Evolutionary conservation across 768 basidiomycete genomes (phyloP), one percentile per base, ranked within the genome.

Genomic region (Auriculariales sp.): DNA sequence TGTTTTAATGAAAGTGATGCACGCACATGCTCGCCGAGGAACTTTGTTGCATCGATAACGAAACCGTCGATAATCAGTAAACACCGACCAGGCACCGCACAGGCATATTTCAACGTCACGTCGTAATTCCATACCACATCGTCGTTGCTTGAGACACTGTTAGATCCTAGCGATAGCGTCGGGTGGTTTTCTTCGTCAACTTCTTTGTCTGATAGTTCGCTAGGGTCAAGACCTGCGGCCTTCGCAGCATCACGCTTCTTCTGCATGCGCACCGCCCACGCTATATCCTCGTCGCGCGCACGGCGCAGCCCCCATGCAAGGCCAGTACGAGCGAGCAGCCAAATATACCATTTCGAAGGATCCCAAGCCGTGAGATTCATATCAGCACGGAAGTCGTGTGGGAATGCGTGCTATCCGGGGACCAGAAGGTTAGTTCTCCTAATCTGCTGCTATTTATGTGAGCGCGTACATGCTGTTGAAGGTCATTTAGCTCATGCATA

Each of bases 281-380:
- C 56, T 34, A 80, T 61, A 54, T 82, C 81, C 4, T 67, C 60
- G 9, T 67, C 54, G 14, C 68, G 64, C 0, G 75, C 79, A 12
- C 70, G 66, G 2, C 77, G 71, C 12, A 83, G 64, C 31, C 69
- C 64, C 4, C 60, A 64, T 1, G 66, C 74, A 0, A 78, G 60
- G 0, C 77, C 73, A 5, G 78, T 46, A 4, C 55, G 57, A 53
- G 78, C 64, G 10, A 87, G 66, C 3, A 64, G 39, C n/a, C 74
- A 58, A 34, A 87, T 86, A 34, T 79, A 71, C 84, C 83, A 87
- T 65, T 86, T 87, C 1, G 81, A 81, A 0, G 85, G 83, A 61
- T 89, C 84, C 83, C 82, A 89, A 55, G 81, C 82, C 22, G 67
- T 60, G 5, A 52, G 44, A 17, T 71, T 69, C 7, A 77, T 79